phyloP scores from a whole-genome alignment of 352 stramenopile species.

The Lagenidium giganteum region DNA sequence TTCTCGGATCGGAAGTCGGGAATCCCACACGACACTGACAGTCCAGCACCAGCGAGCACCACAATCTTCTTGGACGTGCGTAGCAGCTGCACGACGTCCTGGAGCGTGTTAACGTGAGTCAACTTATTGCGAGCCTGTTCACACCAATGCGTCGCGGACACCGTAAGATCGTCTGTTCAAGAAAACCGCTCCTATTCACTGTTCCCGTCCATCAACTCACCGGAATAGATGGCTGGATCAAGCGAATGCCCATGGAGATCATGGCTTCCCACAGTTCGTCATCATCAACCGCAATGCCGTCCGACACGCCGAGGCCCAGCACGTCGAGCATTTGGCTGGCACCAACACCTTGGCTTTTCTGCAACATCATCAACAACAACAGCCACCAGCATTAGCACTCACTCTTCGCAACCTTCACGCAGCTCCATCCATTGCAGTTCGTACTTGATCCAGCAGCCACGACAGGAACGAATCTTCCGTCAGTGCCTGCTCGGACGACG shows the following conservation, averaged over 20 bases:
- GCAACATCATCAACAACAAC: not conserved
- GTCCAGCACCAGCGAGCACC: constrained; percentile 92
- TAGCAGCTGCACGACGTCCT: constrained; percentile 75
- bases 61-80: constrained; percentile 86
- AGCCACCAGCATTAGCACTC: too few relatives aligned
- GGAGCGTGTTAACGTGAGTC: constrained; percentile 34
- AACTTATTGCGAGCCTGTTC: constrained; percentile 37
- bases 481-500: too few relatives aligned
- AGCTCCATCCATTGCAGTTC: too few relatives aligned
- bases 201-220: constrained; percentile 6
- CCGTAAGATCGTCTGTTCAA: not conserved
- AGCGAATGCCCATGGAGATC: constrained; percentile 78
- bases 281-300: constrained; percentile 69
- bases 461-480: constrained; percentile 78
- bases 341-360: constrained; percentile 59
- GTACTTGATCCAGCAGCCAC: constrained; percentile 59
- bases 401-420: too few relatives aligned
- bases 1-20: constrained; percentile 97
- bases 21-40: constrained; percentile 96
- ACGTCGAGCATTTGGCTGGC: constrained; percentile 73
- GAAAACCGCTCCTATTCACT: not conserved
- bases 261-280: constrained; percentile 84
- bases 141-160: too few relatives aligned
- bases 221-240: constrained; percentile 62
- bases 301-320: constrained; percentile 72